Evolutionary conservation across 129 eudicot genomes (phyloP).

Genomic region (Flaveria trinervia): DNA sequence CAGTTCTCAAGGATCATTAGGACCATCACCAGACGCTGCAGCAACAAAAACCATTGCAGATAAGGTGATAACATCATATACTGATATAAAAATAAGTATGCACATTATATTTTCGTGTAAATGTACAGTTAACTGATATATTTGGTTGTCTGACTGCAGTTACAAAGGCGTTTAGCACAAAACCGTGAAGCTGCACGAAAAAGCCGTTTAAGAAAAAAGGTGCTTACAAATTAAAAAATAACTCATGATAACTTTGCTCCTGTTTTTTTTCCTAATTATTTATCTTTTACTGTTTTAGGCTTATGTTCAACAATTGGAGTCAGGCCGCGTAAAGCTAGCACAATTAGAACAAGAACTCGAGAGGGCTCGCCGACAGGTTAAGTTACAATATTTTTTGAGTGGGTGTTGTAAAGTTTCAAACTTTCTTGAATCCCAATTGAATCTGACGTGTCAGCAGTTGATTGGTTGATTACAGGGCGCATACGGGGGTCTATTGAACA

Average conservation of each 20-base stretch:
- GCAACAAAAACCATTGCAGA: conserved; percentile 54
- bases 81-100: not conserved
- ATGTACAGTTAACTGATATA: conserved; percentile 5
- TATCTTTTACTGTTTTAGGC: conserved; percentile 43
- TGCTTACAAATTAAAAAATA: conserved; percentile 8
- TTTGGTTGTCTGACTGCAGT: conserved; percentile 38
- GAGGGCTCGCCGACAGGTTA: conserved; percentile 80
- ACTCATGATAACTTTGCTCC: not conserved
- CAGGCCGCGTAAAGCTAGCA: conserved; percentile 81
- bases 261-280: not conserved
- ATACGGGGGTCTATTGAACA: conserved; percentile 47
- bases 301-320: conserved; percentile 88
- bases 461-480: conserved; percentile 51
- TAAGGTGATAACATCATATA: conserved; percentile 50
- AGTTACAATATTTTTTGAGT: not conserved
- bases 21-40: conserved; percentile 47
- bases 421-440: conserved; percentile 1
- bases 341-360: conserved; percentile 82
- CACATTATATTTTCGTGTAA: not conserved
- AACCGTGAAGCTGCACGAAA: conserved; percentile 98
- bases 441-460: conserved; percentile 27
- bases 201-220: conserved; percentile 91
- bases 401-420: not conserved
- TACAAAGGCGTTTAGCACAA: conserved; percentile 91
- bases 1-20: conserved; percentile 56